These are phyloP conservation scores for Linum usitatissimum DNA, from an alignment of 345 rosid species.

Conservation along the genomic window DNA sequence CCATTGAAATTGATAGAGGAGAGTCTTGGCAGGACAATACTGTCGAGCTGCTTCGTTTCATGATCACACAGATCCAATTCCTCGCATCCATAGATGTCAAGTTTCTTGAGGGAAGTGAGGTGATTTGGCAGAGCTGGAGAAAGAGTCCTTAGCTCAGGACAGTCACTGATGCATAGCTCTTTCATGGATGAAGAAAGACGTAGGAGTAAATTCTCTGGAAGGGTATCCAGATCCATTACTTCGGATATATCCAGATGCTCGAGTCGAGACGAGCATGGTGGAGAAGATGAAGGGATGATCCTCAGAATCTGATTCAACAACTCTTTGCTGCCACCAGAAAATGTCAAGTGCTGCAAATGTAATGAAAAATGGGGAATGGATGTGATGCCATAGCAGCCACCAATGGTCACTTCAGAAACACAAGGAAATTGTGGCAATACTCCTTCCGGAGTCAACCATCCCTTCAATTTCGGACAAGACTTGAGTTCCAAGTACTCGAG, in stretches of 20 bases:
- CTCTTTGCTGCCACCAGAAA: neutral
- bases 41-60: neutral
- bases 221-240: neutral
- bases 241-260: neutral
- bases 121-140: neutral
- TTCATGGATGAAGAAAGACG: neutral
- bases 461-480: conserved; percentile 16
- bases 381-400: conserved; percentile 13
- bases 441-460: conserved; percentile 5
- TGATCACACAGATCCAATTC: neutral
- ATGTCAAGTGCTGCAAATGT: conserved; percentile 7
- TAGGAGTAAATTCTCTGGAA: neutral
- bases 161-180: neutral
- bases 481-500: conserved; percentile 16
- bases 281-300: neutral
- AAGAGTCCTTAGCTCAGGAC: neutral
- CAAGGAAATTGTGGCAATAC: neutral
- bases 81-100: neutral
- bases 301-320: neutral
- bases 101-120: neutral
- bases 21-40: neutral
- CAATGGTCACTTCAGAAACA: conserved; percentile 9
- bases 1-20: too few species aligned
- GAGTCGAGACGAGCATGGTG: neutral
- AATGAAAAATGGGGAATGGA: conserved; percentile 7